Evolutionary conservation across 2,329 filamentous ascomycete genomes (phyloP).

Genomic region (Elsinoe fawcettii): DNA sequence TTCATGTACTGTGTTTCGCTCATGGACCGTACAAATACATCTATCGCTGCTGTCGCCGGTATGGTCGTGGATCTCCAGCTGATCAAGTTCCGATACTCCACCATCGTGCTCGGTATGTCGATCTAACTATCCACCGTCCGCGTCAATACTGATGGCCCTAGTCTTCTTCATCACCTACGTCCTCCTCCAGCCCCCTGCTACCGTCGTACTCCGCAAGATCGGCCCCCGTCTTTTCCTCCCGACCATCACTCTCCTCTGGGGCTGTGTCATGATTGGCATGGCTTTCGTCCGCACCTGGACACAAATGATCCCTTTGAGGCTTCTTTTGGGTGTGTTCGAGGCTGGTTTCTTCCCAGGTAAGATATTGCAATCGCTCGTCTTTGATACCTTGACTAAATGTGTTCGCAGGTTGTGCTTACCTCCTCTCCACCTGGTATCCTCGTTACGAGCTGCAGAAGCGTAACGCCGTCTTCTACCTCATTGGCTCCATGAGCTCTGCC

Average conservation of each 20-base stretch:
- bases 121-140: not conserved
- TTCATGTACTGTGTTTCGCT: conserved; percentile 65
- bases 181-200: conserved; percentile 62
- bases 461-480: conserved; percentile 43
- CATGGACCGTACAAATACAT: conserved; percentile 73
- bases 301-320: conserved; percentile 46
- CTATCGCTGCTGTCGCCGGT: conserved; percentile 64
- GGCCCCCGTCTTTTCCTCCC: conserved; percentile 35
- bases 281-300: conserved; percentile 49
- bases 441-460: conserved; percentile 34
- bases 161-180: conserved; percentile 67
- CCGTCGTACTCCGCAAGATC: conserved; percentile 56
- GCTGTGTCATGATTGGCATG: conserved; percentile 53
- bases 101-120: conserved; percentile 41
- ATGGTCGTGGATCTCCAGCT: conserved; percentile 35
- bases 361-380: too few relatives aligned
- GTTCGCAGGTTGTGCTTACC: conserved; percentile 28
- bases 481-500: conserved; percentile 43
- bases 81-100: conserved; percentile 37
- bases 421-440: conserved; percentile 20
- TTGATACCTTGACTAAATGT: too few relatives aligned
- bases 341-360: conserved; percentile 35
- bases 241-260: conserved; percentile 45
- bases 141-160: conserved; percentile 35
- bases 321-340: conserved; percentile 55